Percentiles rank a stretch among this genome's conserved stretches.
Evolutionary conservation across 192 early-diverging fungal species (phyloP).

Genomic region (Neocallimastix lanati): DNA sequence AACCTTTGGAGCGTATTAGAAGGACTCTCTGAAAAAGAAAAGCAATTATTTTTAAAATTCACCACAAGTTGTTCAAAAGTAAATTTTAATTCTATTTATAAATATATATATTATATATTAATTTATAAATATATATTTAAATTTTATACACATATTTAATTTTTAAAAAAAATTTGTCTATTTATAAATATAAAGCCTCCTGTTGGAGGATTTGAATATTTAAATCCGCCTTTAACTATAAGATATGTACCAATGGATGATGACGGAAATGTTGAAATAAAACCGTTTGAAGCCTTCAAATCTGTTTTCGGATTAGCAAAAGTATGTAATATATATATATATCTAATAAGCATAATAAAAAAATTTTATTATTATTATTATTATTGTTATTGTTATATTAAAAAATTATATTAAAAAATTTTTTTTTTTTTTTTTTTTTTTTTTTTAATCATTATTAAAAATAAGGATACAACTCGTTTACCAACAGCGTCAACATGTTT

Average conservation of each 20-base stretch:
- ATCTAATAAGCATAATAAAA: too few species aligned
- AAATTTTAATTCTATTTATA: too few species aligned
- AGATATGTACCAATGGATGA: conserved; percentile 5
- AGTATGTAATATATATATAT: not conserved
- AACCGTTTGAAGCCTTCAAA: not conserved
- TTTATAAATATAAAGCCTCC: conserved; percentile 19
- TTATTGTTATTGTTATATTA: too few species aligned
- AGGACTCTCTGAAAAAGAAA: not conserved
- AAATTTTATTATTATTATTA: too few species aligned
- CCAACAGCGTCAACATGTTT: not conserved
- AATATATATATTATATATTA: too few species aligned
- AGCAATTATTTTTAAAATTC: conserved; percentile 1
- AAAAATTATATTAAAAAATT: too few species aligned
- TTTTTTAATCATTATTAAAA: too few species aligned
- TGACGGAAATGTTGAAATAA: not conserved
- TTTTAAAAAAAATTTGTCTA: too few species aligned
- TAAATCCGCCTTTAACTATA: conserved; percentile 37
- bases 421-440: too few species aligned
- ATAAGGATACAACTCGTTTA: not conserved
- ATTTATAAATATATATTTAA: too few species aligned
- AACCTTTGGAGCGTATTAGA: conserved; percentile 1
- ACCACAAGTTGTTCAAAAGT: not conserved
- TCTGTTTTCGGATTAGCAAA: not conserved
- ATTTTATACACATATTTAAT: too few species aligned
- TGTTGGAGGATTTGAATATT: conserved; percentile 36